Percentiles rank a stretch among this genome's conserved stretches.
These are phyloP conservation scores for Wallacemonas sp. DNA, from an alignment of 208 protist genomes.

Conservation along the genomic window DNA sequence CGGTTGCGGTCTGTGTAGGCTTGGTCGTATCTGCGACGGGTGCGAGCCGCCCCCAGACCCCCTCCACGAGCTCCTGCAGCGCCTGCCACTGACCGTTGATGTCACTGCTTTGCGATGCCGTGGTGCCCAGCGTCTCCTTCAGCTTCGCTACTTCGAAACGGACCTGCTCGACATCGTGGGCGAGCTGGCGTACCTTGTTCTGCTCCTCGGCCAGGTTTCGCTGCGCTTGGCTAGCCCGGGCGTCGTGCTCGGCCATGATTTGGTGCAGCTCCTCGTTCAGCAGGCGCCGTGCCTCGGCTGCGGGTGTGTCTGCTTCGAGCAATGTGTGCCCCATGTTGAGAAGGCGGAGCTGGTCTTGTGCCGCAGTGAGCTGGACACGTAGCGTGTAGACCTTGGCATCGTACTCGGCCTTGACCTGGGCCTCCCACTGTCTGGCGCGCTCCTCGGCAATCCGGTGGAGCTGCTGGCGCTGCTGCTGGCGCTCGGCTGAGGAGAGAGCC, in stretches of 20 bases:
- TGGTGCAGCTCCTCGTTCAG: slow-evolving; percentile 33
- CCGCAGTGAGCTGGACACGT: slow-evolving; percentile 7
- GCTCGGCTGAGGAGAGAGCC: slow-evolving; percentile 6
- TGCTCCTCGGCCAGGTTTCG: slow-evolving; percentile 37
- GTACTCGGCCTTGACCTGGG: slow-evolving; percentile 3
- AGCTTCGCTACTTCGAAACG: slow-evolving; percentile 50
- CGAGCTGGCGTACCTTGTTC: slow-evolving; percentile 35
- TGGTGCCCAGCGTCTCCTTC: slow-evolving; percentile 25
- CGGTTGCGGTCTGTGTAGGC: neutral
- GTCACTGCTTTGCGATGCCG: slow-evolving; percentile 22
- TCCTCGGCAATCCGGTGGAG: slow-evolving; percentile 19
- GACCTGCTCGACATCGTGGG: slow-evolving; percentile 53
- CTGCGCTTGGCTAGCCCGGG: slow-evolving; percentile 26
- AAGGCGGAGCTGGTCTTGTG: slow-evolving; percentile 15
- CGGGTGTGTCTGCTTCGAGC: slow-evolving; percentile 1
- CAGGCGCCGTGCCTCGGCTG: slow-evolving; percentile 20
- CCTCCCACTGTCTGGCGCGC: slow-evolving; percentile 13
- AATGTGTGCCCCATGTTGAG: slow-evolving; percentile 9
- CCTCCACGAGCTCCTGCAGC: slow-evolving; percentile 53
- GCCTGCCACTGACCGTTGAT: slow-evolving; percentile 49
- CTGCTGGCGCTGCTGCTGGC: slow-evolving; percentile 15
- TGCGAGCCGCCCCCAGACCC: slow-evolving; percentile 23
- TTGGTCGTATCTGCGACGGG: neutral
- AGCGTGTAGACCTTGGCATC: slow-evolving; percentile 18
- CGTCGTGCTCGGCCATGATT: slow-evolving; percentile 27